Evolutionary conservation across 2,329 filamentous ascomycete genomes (phyloP).

Genomic region (Botrytis elliptica): DNA sequence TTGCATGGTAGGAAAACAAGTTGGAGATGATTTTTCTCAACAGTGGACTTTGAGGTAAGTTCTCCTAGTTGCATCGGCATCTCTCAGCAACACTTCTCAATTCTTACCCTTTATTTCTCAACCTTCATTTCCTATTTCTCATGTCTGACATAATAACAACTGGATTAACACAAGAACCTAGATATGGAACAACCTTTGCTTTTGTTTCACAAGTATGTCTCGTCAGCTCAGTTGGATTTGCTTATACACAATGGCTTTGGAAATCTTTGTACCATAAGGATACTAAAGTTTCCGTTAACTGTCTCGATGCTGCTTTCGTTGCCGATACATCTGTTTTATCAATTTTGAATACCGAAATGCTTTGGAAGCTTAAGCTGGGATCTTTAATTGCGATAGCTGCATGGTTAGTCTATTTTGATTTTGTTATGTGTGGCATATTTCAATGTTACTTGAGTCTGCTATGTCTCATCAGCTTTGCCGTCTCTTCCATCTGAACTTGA

Average conservation of each 20-base stretch:
- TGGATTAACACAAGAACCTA: slow-evolving; percentile 8
- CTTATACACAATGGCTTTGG: slow-evolving; percentile 28
- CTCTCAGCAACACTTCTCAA: background rate
- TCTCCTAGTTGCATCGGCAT: background rate
- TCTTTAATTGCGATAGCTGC: slow-evolving; percentile 23
- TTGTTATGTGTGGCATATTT: background rate
- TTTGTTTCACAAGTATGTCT: slow-evolving; percentile 24
- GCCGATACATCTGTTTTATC: slow-evolving; percentile 21
- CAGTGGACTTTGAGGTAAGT: slow-evolving; percentile 24
- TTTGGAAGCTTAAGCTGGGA: slow-evolving; percentile 24
- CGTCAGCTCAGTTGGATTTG: slow-evolving; percentile 22
- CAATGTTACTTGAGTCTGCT: background rate
- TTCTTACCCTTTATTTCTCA: background rate
- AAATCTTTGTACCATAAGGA: slow-evolving; percentile 22
- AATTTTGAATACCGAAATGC: slow-evolving; percentile 24
- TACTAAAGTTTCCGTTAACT: slow-evolving; percentile 22
- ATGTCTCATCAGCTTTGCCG: background rate
- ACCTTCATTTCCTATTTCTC: too few relatives aligned
- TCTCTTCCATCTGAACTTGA: background rate
- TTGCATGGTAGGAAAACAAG: slow-evolving; percentile 19
- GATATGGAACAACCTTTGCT: slow-evolving; percentile 25
- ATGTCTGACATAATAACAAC: background rate
- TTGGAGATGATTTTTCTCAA: slow-evolving; percentile 24
- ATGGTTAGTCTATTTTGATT: slow-evolving; percentile 15
- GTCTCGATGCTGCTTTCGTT: slow-evolving; percentile 25